Evolutionary conservation across 2,329 filamentous ascomycete genomes (phyloP), one percentile per base, ranked within the genome.

Genomic region (Aspergillus phoenicis): DNA sequence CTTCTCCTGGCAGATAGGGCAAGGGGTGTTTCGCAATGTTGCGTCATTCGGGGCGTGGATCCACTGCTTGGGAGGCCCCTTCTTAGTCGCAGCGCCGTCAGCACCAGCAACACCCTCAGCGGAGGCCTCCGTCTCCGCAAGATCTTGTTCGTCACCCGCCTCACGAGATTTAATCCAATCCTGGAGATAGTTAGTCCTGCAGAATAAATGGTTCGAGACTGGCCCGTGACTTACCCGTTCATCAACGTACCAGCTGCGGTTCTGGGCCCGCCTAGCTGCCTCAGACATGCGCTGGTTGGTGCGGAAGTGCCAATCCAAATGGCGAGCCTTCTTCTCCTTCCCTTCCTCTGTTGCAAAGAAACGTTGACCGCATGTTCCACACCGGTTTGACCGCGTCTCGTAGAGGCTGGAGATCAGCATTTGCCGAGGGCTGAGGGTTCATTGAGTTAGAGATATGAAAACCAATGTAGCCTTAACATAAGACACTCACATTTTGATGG

Each of bases 291-390:
- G 89, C 71, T 93, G 90, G 71, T 97, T 94, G 24, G 94, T 93
- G 59, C 90, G 89, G 80, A 99, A 99, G 77, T 99, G 95, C 95
- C 95, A 99, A 77, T 99, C 95, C 82, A 99, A 89, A 74, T 99
- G 95, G 3, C 89, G 87, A 24, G 89, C 91, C 80, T 98, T 98
- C 81, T 90, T 91, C 73, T 89, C 88, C 70, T 87, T 90, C 11
- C 94, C 94, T 65, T 91, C 87, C 11, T 88, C 86, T 52, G 91
- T 91, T 4, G 86, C 85, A 57, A 85, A 85, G 75, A 99, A 99
- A 2, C 95, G 89, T 62, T 93, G 87, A 24, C 94, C 95, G 73
- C 95, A 99, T 61, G 94, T 94, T 11, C 89, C 91, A 75, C 95
- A 99, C 59, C 93, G 91, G 61, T 93, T 91, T 0, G 94, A 91